phyloP scores from a whole-genome alignment of 2,329 filamentous ascomycete genomes.

The Venturia carpophila region DNA sequence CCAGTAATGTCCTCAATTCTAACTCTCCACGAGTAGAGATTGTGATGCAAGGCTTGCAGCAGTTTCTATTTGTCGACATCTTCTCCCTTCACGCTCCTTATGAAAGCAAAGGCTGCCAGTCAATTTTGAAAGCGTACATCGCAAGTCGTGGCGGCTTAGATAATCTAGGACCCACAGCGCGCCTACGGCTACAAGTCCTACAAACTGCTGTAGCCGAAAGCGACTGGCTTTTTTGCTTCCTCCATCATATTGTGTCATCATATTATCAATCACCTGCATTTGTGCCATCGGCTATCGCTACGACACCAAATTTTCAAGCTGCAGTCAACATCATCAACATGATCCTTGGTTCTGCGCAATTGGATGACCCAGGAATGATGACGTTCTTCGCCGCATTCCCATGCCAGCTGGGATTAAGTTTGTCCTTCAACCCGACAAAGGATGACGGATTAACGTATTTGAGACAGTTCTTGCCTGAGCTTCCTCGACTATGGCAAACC shows the following conservation, averaged over 20 bases:
- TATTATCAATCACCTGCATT: constrained; percentile 23
- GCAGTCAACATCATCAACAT: constrained; percentile 27
- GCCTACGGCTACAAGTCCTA: background rate
- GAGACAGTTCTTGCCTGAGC: background rate
- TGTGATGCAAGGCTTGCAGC: background rate
- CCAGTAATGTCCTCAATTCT: background rate
- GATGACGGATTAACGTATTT: background rate
- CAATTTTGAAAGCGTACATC: background rate
- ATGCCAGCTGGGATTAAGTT: background rate
- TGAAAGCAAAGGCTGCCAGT: background rate
- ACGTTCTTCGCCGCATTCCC: constrained; percentile 13
- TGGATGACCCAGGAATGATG: constrained; percentile 5
- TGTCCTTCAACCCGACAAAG: background rate
- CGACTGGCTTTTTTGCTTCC: constrained; percentile 14
- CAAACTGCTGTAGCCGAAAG: background rate
- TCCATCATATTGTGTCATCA: constrained; percentile 18
- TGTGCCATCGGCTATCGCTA: constrained; percentile 21
- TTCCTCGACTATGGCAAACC: background rate
- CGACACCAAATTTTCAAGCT: background rate
- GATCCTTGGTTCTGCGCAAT: constrained; percentile 31
- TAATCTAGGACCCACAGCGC: background rate
- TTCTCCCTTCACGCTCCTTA: background rate
- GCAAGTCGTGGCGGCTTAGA: background rate
- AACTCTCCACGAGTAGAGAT: background rate
- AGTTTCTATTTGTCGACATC: background rate